Conservation (phyloP, 2,329 filamentous ascomycete species). For the Hymenoscyphus salicellus region DNA sequence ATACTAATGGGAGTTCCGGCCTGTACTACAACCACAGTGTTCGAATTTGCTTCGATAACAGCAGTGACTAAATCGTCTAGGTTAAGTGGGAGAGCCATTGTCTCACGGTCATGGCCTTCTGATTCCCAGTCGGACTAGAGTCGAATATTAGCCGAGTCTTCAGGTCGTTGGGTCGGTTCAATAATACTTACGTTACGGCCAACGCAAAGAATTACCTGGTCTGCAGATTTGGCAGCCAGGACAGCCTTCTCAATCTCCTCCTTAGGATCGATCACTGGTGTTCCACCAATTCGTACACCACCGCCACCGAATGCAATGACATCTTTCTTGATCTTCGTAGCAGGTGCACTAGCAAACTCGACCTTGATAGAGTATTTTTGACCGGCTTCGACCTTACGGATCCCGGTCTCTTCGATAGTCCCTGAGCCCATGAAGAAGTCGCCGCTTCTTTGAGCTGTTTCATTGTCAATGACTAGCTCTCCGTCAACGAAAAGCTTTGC, state of each 20-base stretch:
- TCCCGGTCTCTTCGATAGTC: slow-evolving; percentile 32
- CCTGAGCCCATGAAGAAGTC: slow-evolving; percentile 32
- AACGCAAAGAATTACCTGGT: slow-evolving; percentile 69
- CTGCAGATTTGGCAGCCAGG: slow-evolving; percentile 61
- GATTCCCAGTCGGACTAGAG: slow-evolving; percentile 77
- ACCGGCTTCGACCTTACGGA: slow-evolving; percentile 19
- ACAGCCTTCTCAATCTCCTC: slow-evolving; percentile 66
- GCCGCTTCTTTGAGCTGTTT: slow-evolving; percentile 29
- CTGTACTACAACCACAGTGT: slow-evolving; percentile 69
- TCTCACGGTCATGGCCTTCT: slow-evolving; percentile 72
- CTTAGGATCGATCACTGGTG: slow-evolving; percentile 48
- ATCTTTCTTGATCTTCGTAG: slow-evolving; percentile 54
- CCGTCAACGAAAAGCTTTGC: slow-evolving; percentile 37
- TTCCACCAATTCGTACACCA: slow-evolving; percentile 43
- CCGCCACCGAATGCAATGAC: slow-evolving; percentile 36
- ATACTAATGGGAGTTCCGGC: slow-evolving; percentile 71
- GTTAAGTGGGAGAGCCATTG: slow-evolving; percentile 71
- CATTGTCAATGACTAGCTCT: slow-evolving; percentile 37
- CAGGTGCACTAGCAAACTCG: slow-evolving; percentile 53
- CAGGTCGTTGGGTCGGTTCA: no score
- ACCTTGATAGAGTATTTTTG: slow-evolving; percentile 29
- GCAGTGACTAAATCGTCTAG: slow-evolving; percentile 66
- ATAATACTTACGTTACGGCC: no score
- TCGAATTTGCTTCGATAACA: slow-evolving; percentile 63
- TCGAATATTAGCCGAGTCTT: slow-evolving; percentile 46